A percentile compares a stretch with the other conserved stretches of the same genome.
phyloP scores from a whole-genome alignment of 208 protist species.

The Acanthamoeba comandoni region DNA sequence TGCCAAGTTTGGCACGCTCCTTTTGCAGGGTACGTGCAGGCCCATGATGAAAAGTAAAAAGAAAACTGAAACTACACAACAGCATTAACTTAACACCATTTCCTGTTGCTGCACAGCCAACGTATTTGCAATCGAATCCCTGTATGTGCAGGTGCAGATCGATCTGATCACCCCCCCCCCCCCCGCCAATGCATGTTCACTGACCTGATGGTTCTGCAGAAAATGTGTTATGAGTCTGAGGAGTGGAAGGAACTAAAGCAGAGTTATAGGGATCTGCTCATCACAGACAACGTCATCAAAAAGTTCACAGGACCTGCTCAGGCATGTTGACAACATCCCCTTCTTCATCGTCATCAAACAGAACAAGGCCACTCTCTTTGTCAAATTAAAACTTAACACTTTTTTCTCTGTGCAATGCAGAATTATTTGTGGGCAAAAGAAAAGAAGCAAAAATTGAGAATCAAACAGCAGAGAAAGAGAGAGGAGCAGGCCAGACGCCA shows the following conservation, averaged over 20 bases:
- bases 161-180: too few relatives aligned
- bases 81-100: too few relatives aligned
- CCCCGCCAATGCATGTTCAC: too few relatives aligned
- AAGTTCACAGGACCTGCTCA: conserved; percentile 37
- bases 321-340: too few relatives aligned
- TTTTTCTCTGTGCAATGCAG: too few relatives aligned
- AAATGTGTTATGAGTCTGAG: too few relatives aligned
- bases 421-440: conserved; percentile 4
- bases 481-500: background rate
- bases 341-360: too few relatives aligned
- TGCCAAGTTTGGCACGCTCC: conserved; percentile 33
- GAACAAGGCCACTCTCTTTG: too few relatives aligned
- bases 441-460: conserved; percentile 16
- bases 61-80: too few relatives aligned
- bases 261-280: conserved; percentile 33
- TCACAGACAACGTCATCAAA: conserved; percentile 59
- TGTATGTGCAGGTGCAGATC: conserved; percentile 24
- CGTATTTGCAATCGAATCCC: conserved; percentile 12
- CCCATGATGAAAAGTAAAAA: background rate
- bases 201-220: too few relatives aligned
- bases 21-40: conserved; percentile 25
- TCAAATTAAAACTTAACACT: too few relatives aligned
- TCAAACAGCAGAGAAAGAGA: conserved; percentile 18
- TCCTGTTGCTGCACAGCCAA: conserved; percentile 4
- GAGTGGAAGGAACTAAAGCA: too few relatives aligned